Conservation (phyloP, 176 grass and related monocot species). For the Eleusine indica region DNA sequence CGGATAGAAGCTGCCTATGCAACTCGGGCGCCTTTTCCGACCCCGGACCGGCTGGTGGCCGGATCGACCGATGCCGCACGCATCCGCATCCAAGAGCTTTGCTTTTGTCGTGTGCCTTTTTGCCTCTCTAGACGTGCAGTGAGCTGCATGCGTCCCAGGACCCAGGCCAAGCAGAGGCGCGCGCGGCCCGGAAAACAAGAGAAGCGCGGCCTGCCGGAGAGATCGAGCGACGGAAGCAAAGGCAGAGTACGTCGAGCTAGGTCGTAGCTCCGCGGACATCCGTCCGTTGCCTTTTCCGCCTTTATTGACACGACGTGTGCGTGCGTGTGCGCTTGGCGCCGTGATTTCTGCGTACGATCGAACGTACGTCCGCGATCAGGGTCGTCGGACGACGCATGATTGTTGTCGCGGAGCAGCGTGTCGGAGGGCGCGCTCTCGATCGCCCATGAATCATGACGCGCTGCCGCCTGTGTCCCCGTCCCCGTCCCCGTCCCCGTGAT, state of each 20-base stretch:
- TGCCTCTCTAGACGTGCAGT: slow-evolving; percentile 16
- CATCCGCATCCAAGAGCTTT: background rate
- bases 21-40: too few species aligned
- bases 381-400: background rate
- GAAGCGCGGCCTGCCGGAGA: background rate
- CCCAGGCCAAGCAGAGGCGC: background rate
- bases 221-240: background rate
- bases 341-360: slow-evolving; percentile 30
- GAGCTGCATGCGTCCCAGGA: background rate
- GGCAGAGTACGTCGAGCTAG: background rate
- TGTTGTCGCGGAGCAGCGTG: slow-evolving; percentile 1
- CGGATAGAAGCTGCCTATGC: background rate
- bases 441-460: slow-evolving; percentile 33
- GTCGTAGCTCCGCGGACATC: too few species aligned
- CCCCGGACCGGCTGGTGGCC: background rate
- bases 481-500: slow-evolving; percentile 8
- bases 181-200: background rate
- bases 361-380: background rate
- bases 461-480: background rate
- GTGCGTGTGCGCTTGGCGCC: background rate
- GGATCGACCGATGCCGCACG: background rate
- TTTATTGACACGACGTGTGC: background rate
- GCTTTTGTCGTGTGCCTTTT: slow-evolving; percentile 27
- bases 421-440: background rate
- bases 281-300: background rate